Conservation (phyloP, 495 filamentous ascomycete species). For the Letharia lupina region DNA sequence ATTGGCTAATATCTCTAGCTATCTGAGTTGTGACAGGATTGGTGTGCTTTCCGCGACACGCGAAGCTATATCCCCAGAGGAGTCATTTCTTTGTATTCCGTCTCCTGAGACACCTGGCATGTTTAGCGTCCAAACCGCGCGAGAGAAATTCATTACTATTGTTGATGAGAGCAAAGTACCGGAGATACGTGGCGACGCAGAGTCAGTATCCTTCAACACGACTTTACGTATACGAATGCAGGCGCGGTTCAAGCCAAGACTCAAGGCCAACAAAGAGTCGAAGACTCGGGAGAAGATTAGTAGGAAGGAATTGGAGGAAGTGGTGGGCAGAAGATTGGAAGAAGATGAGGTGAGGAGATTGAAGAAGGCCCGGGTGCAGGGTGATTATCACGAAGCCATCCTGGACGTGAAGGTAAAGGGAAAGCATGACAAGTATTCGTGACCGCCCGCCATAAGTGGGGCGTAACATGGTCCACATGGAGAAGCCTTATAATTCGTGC, state of each 20-base stretch:
- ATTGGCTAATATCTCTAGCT: constrained; percentile 32
- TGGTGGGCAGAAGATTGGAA: constrained; percentile 64
- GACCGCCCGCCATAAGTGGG: background rate
- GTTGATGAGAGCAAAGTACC: constrained; percentile 38
- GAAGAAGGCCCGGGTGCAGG: constrained; percentile 75
- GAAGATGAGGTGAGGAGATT: constrained; percentile 79
- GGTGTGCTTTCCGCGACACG: constrained; percentile 68
- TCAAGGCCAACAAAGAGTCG: constrained; percentile 67
- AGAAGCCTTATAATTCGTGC: background rate
- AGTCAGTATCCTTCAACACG: constrained; percentile 60
- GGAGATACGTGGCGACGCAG: constrained; percentile 73
- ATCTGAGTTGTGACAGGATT: constrained; percentile 75
- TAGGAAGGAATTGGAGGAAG: constrained; percentile 76
- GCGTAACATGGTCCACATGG: background rate
- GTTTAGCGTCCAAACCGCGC: constrained; percentile 60
- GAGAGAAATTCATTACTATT: constrained; percentile 52
- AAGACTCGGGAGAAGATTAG: constrained; percentile 79
- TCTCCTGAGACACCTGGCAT: constrained; percentile 54
- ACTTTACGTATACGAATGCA: constrained; percentile 86
- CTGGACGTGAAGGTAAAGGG: constrained; percentile 86
- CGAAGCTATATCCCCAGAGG: constrained; percentile 72
- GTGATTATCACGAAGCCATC: constrained; percentile 82
- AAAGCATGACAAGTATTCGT: constrained; percentile 83
- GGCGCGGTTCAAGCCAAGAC: constrained; percentile 78
- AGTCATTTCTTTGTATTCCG: constrained; percentile 66